A percentile compares a stretch with the other conserved stretches of the same genome.
phyloP scores from a whole-genome alignment of 495 filamentous ascomycete species.

The Neohortaea acidophila region DNA sequence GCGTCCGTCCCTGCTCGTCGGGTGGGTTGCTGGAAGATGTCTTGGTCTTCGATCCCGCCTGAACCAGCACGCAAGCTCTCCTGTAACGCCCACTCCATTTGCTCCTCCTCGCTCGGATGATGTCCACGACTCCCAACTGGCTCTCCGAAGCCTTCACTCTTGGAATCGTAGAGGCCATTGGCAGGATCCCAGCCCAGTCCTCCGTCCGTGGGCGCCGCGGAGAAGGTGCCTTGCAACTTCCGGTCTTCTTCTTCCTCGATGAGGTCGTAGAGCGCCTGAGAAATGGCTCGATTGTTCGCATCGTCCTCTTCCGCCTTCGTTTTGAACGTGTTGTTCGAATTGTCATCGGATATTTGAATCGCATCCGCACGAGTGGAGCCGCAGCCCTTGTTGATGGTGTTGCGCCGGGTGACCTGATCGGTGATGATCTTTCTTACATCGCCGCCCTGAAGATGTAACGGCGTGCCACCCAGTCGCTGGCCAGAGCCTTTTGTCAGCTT shows the following conservation, averaged over 20 bases:
- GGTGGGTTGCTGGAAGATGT: too few relatives aligned
- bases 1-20: too few relatives aligned
- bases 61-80: too few relatives aligned
- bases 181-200: slow-evolving; percentile 25
- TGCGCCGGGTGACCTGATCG: slow-evolving; percentile 54
- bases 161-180: slow-evolving; percentile 32
- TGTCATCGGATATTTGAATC: slow-evolving; percentile 45
- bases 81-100: neutral
- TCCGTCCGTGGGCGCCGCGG: slow-evolving; percentile 12
- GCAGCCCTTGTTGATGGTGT: slow-evolving; percentile 52
- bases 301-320: slow-evolving; percentile 81
- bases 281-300: slow-evolving; percentile 79
- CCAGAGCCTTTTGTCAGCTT: slow-evolving; percentile 43
- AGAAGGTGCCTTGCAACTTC: slow-evolving; percentile 45
- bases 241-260: slow-evolving; percentile 70
- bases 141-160: neutral
- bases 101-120: slow-evolving; percentile 8
- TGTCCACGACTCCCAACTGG: neutral
- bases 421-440: slow-evolving; percentile 65
- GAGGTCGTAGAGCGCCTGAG: slow-evolving; percentile 73
- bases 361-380: slow-evolving; percentile 55
- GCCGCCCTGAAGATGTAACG: slow-evolving; percentile 39
- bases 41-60: too few relatives aligned
- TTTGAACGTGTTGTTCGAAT: slow-evolving; percentile 55
- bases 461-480: slow-evolving; percentile 56